Evolutionary conservation across 495 filamentous ascomycete species (phyloP).

Genomic region (Aspergillus mulundensis): DNA sequence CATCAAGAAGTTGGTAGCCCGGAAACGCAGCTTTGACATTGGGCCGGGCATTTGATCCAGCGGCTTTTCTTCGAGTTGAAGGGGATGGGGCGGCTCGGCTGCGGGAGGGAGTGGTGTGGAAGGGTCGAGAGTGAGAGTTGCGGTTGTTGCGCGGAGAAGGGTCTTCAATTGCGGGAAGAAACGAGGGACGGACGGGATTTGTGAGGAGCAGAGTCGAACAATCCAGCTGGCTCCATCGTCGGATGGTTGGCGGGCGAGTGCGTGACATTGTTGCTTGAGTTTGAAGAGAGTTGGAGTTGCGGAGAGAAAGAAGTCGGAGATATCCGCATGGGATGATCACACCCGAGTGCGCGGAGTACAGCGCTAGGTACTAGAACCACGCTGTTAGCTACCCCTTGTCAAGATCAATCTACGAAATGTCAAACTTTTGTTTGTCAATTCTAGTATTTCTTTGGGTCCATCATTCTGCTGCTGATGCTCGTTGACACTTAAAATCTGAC

Average conservation of each 20-base stretch:
- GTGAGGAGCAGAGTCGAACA: not conserved
- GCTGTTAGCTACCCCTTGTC: no score
- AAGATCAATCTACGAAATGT: no score
- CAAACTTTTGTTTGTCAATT: no score
- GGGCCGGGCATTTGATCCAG: not conserved
- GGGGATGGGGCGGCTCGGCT: not conserved
- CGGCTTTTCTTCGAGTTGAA: not conserved
- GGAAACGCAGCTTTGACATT: not conserved
- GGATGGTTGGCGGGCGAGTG: not conserved
- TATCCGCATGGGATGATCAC: not conserved
- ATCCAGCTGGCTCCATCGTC: not conserved
- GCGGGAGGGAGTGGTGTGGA: not conserved
- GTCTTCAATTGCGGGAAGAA: not conserved
- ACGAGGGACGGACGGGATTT: not conserved
- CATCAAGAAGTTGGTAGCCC: not conserved
- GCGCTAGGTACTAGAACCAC: no score
- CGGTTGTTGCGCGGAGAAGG: not conserved
- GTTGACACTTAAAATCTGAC: no score
- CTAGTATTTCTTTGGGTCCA: no score
- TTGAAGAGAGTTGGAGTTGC: not conserved
- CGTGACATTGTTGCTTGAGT: conserved; percentile 3
- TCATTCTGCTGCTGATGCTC: no score
- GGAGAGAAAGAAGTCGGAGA: not conserved
- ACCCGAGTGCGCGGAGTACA: no score
- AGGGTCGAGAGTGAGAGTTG: not conserved